These are phyloP conservation scores for Aphanomyces euteiches DNA, from an alignment of 352 stramenopile genomes.

Conservation along the genomic window DNA sequence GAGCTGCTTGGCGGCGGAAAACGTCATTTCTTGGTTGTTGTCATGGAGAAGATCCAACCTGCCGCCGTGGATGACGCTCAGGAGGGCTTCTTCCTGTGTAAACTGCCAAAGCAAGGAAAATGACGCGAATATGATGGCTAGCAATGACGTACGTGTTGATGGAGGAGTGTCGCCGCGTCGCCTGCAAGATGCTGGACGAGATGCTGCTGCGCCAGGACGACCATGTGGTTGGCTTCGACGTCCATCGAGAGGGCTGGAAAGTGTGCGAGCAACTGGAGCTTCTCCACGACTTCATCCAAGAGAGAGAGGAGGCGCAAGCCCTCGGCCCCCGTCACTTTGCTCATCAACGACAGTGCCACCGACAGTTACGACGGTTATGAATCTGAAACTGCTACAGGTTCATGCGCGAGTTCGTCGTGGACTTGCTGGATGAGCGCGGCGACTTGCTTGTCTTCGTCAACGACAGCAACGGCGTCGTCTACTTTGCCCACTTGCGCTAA, in stretches of 20 bases:
- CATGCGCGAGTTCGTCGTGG: slow-evolving; percentile 4
- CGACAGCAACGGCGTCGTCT: not conserved
- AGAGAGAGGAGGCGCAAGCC: slow-evolving; percentile 41
- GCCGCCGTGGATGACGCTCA: not conserved
- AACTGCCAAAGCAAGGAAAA: not conserved
- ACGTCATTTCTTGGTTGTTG: not conserved
- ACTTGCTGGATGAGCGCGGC: not conserved
- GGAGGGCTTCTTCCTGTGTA: slow-evolving; percentile 20
- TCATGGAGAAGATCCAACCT: slow-evolving; percentile 7
- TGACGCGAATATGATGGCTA: not conserved
- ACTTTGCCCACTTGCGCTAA: not conserved
- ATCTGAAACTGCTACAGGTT: not conserved
- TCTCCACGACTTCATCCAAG: slow-evolving; percentile 38
- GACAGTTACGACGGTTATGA: not conserved
- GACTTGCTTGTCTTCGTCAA: slow-evolving; percentile 3
- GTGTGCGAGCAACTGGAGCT: slow-evolving; percentile 37
- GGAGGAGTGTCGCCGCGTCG: slow-evolving; percentile 18
- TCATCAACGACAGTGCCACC: slow-evolving; percentile 26
- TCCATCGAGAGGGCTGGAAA: slow-evolving; percentile 29
- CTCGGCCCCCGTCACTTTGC: slow-evolving; percentile 39
- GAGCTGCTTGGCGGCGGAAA: not conserved
- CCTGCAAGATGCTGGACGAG: not conserved
- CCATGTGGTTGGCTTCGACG: slow-evolving; percentile 7
- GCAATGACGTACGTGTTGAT: slow-evolving; percentile 36
- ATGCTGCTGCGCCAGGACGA: not conserved